These are phyloP conservation scores for Fermentozyma sake DNA, from an alignment of 1,139 yeast genomes.

Conservation along the genomic window DNA sequence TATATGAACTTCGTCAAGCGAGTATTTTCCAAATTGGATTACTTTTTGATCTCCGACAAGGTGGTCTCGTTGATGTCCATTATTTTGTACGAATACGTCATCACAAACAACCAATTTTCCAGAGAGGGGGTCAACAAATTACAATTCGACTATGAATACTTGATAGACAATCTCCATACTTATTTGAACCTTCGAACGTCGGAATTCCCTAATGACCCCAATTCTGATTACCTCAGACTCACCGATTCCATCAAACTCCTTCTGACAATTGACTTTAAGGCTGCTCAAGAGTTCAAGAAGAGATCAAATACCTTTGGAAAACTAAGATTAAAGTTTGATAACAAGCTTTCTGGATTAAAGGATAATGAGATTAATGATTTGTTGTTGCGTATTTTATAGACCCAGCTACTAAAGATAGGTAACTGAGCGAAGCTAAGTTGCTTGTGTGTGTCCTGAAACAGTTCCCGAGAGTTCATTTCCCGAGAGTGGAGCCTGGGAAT, in stretches of 20 bases:
- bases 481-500: too few relatives aligned
- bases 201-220: slow-evolving; percentile 20
- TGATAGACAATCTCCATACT: slow-evolving; percentile 35
- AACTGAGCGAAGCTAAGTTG: too few relatives aligned
- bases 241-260: slow-evolving; percentile 41
- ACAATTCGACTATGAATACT: slow-evolving; percentile 44
- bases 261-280: slow-evolving; percentile 18
- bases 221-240: slow-evolving; percentile 26
- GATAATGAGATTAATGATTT: slow-evolving; percentile 33
- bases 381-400: slow-evolving; percentile 24
- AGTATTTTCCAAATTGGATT: slow-evolving; percentile 25
- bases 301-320: slow-evolving; percentile 13
- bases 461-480: too few relatives aligned
- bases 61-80: slow-evolving; percentile 46
- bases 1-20: slow-evolving; percentile 32
- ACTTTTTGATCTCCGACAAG: slow-evolving; percentile 26
- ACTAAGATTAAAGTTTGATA: slow-evolving; percentile 22
- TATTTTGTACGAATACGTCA: slow-evolving; percentile 52
- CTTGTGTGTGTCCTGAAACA: too few relatives aligned
- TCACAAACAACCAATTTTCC: slow-evolving; percentile 62
- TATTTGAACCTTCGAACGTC: slow-evolving; percentile 12
- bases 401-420: too few relatives aligned
- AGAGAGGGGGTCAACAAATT: slow-evolving; percentile 54
- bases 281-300: slow-evolving; percentile 15
- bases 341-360: slow-evolving; percentile 21